phyloP scores from a whole-genome alignment of 2,329 filamentous ascomycete genomes.

The Emergomyces pasteurianus region DNA sequence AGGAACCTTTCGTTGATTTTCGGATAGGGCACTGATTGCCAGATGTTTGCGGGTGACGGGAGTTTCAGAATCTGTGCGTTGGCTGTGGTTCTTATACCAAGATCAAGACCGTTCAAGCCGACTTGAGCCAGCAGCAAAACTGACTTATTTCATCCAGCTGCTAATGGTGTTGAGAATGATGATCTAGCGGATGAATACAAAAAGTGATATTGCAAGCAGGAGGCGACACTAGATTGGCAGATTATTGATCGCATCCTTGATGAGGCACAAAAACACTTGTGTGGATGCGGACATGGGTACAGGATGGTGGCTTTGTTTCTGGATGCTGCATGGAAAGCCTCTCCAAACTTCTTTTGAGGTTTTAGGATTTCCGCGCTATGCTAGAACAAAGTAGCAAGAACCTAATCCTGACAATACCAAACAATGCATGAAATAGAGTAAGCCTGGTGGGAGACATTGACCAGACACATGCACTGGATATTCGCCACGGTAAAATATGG shows the following conservation, averaged over 20 bases:
- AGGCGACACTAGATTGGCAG: not conserved
- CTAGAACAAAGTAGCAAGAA: too few species aligned
- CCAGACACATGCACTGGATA: too few species aligned
- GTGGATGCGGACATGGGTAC: too few species aligned
- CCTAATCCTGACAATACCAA: too few species aligned
- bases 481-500: too few species aligned
- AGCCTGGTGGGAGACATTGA: too few species aligned
- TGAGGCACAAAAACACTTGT: not conserved
- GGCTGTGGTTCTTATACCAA: not conserved
- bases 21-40: conserved; percentile 14
- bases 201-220: not conserved
- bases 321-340: too few species aligned
- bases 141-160: not conserved
- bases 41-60: conserved; percentile 13
- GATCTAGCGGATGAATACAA: not conserved
- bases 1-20: conserved; percentile 11
- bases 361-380: too few species aligned
- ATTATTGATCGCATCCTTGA: not conserved
- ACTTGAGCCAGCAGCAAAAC: not conserved
- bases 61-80: not conserved
- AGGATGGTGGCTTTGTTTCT: too few species aligned
- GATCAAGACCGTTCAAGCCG: not conserved
- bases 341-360: too few species aligned
- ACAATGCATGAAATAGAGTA: too few species aligned
- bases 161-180: not conserved